Evolutionary conservation across 73 alveolate species (phyloP).

Genomic region (Paramecium primaurelia): DNA sequence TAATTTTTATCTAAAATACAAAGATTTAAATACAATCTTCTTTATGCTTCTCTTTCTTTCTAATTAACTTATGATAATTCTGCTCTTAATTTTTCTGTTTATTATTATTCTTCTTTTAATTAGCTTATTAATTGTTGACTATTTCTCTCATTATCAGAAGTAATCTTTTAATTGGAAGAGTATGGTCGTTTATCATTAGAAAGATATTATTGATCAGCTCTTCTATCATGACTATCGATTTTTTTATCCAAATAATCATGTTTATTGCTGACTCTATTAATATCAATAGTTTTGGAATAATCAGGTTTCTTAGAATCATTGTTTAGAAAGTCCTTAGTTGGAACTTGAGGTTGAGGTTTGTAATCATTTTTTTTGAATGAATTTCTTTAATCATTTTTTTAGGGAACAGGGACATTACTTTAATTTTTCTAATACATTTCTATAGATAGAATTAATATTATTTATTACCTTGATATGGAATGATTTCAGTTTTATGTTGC

Average conservation of each 20-base stretch:
- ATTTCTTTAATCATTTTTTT: slow-evolving; percentile 24
- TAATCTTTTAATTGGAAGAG: background rate
- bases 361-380: slow-evolving; percentile 44
- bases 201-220: background rate
- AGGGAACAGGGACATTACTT: background rate
- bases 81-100: slow-evolving; percentile 14
- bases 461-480: slow-evolving; percentile 19
- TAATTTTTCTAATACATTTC: slow-evolving; percentile 44
- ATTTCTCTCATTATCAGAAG: background rate
- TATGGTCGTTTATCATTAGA: slow-evolving; percentile 20
- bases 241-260: slow-evolving; percentile 16
- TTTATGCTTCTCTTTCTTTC: background rate
- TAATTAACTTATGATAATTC: background rate
- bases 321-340: background rate
- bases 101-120: background rate
- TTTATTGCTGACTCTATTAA: background rate
- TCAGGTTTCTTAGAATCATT: background rate
- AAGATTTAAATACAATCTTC: background rate
- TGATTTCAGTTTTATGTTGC: slow-evolving; percentile 39
- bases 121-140: background rate
- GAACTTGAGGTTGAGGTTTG: slow-evolving; percentile 14
- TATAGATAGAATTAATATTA: background rate
- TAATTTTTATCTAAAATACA: background rate
- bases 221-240: background rate
- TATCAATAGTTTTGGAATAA: slow-evolving; percentile 6